Percentiles rank a stretch among this genome's conserved stretches.
These are phyloP conservation scores for Cladosporium halotolerans DNA, from an alignment of 2,329 filamentous ascomycete species.

Conservation along the genomic window DNA sequence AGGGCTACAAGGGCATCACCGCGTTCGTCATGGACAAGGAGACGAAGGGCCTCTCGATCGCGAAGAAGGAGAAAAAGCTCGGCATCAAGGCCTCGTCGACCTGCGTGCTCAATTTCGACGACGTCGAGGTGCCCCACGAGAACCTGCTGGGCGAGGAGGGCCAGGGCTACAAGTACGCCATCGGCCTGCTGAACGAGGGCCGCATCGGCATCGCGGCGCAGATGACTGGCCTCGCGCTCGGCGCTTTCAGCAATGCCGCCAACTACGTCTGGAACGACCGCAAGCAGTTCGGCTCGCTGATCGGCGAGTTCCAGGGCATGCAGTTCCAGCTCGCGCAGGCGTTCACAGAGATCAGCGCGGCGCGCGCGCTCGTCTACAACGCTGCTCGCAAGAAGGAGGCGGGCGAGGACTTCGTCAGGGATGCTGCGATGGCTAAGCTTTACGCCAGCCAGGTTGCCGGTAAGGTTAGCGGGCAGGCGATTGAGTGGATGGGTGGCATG, in stretches of 20 bases:
- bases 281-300: constrained; percentile 87
- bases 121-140: constrained; percentile 80
- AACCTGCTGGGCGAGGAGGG: constrained; percentile 85
- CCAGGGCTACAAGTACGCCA: constrained; percentile 97
- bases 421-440: constrained; percentile 97
- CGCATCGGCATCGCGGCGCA: constrained; percentile 97
- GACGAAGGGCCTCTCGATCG: constrained; percentile 82
- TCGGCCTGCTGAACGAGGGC: constrained; percentile 87
- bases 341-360: constrained; percentile 87
- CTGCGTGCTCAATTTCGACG: constrained; percentile 95
- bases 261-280: constrained; percentile 97
- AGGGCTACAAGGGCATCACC: constrained; percentile 94
- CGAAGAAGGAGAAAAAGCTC: constrained; percentile 99
- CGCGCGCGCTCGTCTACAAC: constrained; percentile 89
- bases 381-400: constrained; percentile 97
- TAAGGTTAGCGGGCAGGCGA: constrained; percentile 73
- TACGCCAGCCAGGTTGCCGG: constrained; percentile 90
- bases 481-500: constrained; percentile 99
- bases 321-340: constrained; percentile 97
- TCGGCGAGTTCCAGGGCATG: constrained; percentile 98
- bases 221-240: constrained; percentile 94
- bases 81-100: constrained; percentile 94
- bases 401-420: constrained; percentile 87
- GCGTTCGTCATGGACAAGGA: constrained; percentile 93
- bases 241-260: constrained; percentile 91